Evolutionary conservation across 129 eudicot genomes (phyloP).

Genomic region (Ambrosia trifida): DNA sequence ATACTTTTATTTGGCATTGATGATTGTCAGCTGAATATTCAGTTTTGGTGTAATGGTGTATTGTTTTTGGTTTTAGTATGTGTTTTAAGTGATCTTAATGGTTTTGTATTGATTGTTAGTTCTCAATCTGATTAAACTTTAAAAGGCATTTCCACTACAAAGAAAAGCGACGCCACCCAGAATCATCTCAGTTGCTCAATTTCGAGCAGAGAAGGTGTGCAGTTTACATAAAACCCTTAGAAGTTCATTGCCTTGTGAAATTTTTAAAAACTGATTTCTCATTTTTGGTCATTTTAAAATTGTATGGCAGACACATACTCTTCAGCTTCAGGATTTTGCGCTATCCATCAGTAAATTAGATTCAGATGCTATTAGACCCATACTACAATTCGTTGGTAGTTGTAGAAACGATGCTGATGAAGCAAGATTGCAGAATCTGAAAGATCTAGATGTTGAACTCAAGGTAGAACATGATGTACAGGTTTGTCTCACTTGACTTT

Average conservation of each 20-base stretch:
- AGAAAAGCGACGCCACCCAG: slow-evolving; percentile 50
- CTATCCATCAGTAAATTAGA: slow-evolving; percentile 55
- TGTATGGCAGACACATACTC: slow-evolving; percentile 63
- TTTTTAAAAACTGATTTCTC: slow-evolving; percentile 5
- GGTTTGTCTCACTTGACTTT: too few relatives aligned
- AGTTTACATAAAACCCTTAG: slow-evolving; percentile 25
- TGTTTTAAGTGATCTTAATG: background rate
- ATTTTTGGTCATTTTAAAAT: slow-evolving; percentile 13
- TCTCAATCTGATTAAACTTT: slow-evolving; percentile 32
- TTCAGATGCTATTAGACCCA: slow-evolving; percentile 60
- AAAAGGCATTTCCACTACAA: slow-evolving; percentile 81
- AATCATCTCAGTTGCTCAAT: slow-evolving; percentile 91
- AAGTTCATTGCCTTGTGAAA: slow-evolving; percentile 33
- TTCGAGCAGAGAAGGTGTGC: slow-evolving; percentile 98
- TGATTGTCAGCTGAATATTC: slow-evolving; percentile 4
- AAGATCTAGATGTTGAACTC: slow-evolving; percentile 63
- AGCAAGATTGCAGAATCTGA: slow-evolving; percentile 73
- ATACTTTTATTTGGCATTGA: slow-evolving; percentile 2
- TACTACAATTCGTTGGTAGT: slow-evolving; percentile 91
- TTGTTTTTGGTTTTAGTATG: background rate
- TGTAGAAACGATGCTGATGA: slow-evolving; percentile 95
- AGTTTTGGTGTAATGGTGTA: background rate
- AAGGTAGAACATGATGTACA: too few relatives aligned
- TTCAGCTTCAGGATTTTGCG: slow-evolving; percentile 92
- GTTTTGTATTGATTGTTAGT: too few relatives aligned